A percentile compares a stretch with the other conserved stretches of the same genome.
These are phyloP conservation scores for Ganoderma multipileum DNA, from an alignment of 1,284 basidiomycete genomes.

Conservation along the genomic window DNA sequence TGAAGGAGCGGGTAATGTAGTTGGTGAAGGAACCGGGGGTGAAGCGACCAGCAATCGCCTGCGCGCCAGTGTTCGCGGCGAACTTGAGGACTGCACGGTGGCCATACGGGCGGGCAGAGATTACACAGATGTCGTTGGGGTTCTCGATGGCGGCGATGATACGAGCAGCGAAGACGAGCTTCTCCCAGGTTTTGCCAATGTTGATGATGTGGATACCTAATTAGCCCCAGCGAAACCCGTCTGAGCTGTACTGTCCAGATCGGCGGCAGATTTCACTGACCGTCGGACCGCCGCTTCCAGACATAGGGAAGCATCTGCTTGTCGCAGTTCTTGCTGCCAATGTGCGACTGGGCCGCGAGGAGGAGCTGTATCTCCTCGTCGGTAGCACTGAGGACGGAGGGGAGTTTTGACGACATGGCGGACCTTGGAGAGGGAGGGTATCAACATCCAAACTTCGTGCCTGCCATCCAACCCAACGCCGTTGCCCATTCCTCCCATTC, in stretches of 20 bases:
- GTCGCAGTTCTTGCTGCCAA: slow-evolving; percentile 98
- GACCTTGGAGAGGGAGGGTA: slow-evolving; percentile 38
- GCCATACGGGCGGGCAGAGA: slow-evolving; percentile 97
- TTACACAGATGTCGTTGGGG: slow-evolving; percentile 97
- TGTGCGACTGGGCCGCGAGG: slow-evolving; percentile 95
- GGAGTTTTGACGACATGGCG: slow-evolving; percentile 86
- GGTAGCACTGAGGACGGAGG: slow-evolving; percentile 90
- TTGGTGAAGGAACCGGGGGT: slow-evolving; percentile 99
- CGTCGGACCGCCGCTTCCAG: slow-evolving; percentile 96
- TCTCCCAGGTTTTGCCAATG: slow-evolving; percentile 99
- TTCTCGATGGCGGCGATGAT: slow-evolving; percentile 96
- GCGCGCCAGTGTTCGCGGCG: slow-evolving; percentile 97
- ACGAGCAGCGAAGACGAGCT: slow-evolving; percentile 94
- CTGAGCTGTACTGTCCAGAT: slow-evolving; percentile 23
- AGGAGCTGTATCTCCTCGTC: slow-evolving; percentile 98
- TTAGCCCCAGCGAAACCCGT: slow-evolving; percentile 15
- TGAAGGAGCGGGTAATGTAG: slow-evolving; percentile 99
- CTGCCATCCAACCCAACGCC: slow-evolving; percentile 41
- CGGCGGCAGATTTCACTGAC: slow-evolving; percentile 52
- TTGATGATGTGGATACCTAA: slow-evolving; percentile 95
- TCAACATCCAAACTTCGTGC: slow-evolving; percentile 43
- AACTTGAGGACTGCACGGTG: slow-evolving; percentile 99
- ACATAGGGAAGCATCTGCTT: slow-evolving; percentile 99
- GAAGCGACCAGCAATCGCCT: slow-evolving; percentile 98
- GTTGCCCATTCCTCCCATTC: slow-evolving; percentile 36